These are phyloP conservation scores for Xanthoconium stramineum DNA, from an alignment of 768 basidiomycete genomes.

Conservation along the genomic window DNA sequence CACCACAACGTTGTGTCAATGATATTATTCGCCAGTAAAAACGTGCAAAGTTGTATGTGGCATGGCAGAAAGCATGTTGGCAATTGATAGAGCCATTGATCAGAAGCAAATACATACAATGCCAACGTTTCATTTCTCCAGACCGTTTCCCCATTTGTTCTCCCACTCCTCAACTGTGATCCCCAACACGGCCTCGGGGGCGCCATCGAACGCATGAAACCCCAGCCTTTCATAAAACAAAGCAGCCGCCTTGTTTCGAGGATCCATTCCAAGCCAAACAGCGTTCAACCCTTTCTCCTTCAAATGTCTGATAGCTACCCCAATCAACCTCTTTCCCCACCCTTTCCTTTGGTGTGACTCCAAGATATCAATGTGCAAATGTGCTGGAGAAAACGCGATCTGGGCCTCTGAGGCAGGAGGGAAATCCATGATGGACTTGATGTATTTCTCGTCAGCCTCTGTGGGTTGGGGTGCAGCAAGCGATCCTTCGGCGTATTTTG, in stretches of 20 bases:
- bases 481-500: conserved; percentile 44
- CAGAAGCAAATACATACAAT: no score
- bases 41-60: background rate
- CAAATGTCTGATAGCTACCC: conserved; percentile 51
- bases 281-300: conserved; percentile 42
- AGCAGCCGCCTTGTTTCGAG: conserved; percentile 56
- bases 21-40: background rate
- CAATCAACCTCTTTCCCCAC: conserved; percentile 67
- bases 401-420: conserved; percentile 47
- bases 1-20: background rate
- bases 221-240: conserved; percentile 63
- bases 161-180: conserved; percentile 45
- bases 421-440: conserved; percentile 34
- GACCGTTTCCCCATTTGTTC: conserved; percentile 4
- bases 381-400: conserved; percentile 65
- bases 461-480: conserved; percentile 16
- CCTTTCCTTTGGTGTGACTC: conserved; percentile 64
- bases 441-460: conserved; percentile 29
- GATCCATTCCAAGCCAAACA: conserved; percentile 69
- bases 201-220: conserved; percentile 55
- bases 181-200: conserved; percentile 50
- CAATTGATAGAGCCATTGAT: no score
- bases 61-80: no score
- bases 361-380: conserved; percentile 74
- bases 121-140: background rate